phyloP scores from a whole-genome alignment of 1,284 basidiomycete species.

The Laetiporus sulphureus region DNA sequence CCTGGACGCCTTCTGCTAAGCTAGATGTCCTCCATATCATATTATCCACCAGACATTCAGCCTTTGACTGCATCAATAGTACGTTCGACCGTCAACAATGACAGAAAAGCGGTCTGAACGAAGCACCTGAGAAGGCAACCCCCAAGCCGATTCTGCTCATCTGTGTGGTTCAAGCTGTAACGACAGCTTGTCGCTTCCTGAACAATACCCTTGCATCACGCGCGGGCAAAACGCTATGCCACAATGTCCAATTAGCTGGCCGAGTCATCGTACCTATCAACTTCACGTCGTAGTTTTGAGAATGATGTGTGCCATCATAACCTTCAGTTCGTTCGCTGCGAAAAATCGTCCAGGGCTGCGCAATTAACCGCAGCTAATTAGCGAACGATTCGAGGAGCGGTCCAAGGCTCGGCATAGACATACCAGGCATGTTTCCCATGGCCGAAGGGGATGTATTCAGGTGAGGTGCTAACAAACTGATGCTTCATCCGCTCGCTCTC shows the following conservation, averaged over 20 bases:
- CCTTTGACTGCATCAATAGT: too few species aligned
- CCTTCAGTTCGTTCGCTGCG: constrained; percentile 20
- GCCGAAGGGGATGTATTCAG: constrained; percentile 24
- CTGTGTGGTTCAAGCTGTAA: too few species aligned
- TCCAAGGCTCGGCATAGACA: constrained; percentile 1
- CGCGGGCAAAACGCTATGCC: constrained; percentile 1
- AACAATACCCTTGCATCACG: constrained; percentile 6
- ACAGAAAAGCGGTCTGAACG: too few species aligned
- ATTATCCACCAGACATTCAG: too few species aligned
- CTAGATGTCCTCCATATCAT: too few species aligned
- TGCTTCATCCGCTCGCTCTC: constrained; percentile 12
- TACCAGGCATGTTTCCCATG: constrained; percentile 25
- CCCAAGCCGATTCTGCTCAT: too few species aligned
- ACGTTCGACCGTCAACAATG: too few species aligned
- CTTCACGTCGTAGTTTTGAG: constrained; percentile 18
- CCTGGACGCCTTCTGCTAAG: too few species aligned
- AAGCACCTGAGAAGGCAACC: too few species aligned
- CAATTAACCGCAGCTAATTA: background rate
- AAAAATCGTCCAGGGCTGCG: constrained; percentile 21
- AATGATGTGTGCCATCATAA: constrained; percentile 20
- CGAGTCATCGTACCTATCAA: constrained; percentile 10
- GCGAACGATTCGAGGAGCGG: background rate
- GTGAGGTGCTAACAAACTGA: constrained; percentile 19
- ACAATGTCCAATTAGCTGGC: constrained; percentile 5
- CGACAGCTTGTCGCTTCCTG: too few species aligned